Conservation (phyloP, 1,139 yeast species). For the Candida smagusa region DNA sequence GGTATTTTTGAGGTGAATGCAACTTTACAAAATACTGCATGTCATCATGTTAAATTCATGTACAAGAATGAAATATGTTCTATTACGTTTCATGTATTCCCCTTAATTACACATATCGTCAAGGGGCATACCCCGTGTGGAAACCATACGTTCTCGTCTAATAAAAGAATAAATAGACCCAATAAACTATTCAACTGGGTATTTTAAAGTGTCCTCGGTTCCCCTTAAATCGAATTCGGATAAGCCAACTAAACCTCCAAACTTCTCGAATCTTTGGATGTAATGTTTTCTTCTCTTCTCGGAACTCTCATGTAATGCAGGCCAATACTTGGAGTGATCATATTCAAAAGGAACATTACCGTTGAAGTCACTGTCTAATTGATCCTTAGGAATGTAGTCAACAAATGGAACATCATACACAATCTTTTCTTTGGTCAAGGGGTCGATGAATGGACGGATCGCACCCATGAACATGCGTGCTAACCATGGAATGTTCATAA, state of each 20-base stretch:
- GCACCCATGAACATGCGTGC: conserved; percentile 88
- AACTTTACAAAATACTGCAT: no score
- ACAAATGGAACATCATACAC: conserved; percentile 87
- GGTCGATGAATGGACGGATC: conserved; percentile 93
- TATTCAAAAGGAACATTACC: conserved; percentile 84
- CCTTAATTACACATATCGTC: no score
- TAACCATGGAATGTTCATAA: conserved; percentile 89
- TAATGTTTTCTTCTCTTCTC: conserved; percentile 53
- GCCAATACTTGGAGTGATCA: conserved; percentile 80
- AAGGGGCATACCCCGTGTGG: no score
- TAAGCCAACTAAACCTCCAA: conserved; percentile 73
- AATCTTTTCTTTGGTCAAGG: conserved; percentile 86
- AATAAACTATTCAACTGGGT: conserved; percentile 3
- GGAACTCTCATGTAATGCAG: conserved; percentile 57
- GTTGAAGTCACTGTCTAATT: conserved; percentile 79
- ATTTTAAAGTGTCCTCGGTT: conserved; percentile 2
- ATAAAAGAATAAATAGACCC: no score
- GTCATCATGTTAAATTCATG: no score
- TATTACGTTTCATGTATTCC: no score
- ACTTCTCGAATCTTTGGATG: conserved; percentile 56
- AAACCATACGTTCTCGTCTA: no score
- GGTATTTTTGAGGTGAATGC: no score
- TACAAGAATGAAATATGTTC: no score
- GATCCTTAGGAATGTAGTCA: conserved; percentile 74
- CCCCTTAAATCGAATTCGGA: conserved; percentile 82